Evolutionary conservation across 2,329 filamentous ascomycete genomes (phyloP).

Genomic region (Fusarium compactum): DNA sequence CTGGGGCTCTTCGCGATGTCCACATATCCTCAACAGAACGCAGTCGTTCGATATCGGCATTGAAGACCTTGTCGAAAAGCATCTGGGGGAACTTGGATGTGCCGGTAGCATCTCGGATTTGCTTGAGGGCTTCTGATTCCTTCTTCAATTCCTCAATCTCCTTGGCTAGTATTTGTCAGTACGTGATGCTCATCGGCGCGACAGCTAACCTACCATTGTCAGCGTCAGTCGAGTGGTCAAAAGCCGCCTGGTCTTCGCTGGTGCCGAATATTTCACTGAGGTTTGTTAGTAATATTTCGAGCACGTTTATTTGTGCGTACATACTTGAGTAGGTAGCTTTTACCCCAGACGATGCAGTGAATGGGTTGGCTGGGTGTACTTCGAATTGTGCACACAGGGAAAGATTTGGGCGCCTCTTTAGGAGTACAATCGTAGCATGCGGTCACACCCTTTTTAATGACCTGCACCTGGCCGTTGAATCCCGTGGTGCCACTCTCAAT

Average conservation of each 20-base stretch:
- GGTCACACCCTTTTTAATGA: slow-evolving; percentile 90
- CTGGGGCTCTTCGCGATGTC: slow-evolving; percentile 82
- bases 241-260: slow-evolving; percentile 85
- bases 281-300: slow-evolving; percentile 12
- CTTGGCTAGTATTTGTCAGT: slow-evolving; percentile 57
- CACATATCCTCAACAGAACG: slow-evolving; percentile 96
- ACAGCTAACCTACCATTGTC: slow-evolving; percentile 73
- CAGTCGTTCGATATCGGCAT: slow-evolving; percentile 83
- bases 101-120: slow-evolving; percentile 84
- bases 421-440: slow-evolving; percentile 96
- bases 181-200: not conserved
- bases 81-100: slow-evolving; percentile 80
- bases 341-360: slow-evolving; percentile 98
- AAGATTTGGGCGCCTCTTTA: slow-evolving; percentile 91
- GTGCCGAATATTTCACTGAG: slow-evolving; percentile 84
- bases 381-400: slow-evolving; percentile 96
- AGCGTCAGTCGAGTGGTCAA: slow-evolving; percentile 83
- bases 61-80: slow-evolving; percentile 94
- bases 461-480: slow-evolving; percentile 97
- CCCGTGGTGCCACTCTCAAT: slow-evolving; percentile 98
- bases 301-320: slow-evolving; percentile 44
- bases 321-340: slow-evolving; percentile 89
- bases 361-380: slow-evolving; percentile 97
- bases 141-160: slow-evolving; percentile 90
- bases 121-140: slow-evolving; percentile 85